phyloP scores from a whole-genome alignment of 306 rosid species.

The Rosa chinensis region DNA sequence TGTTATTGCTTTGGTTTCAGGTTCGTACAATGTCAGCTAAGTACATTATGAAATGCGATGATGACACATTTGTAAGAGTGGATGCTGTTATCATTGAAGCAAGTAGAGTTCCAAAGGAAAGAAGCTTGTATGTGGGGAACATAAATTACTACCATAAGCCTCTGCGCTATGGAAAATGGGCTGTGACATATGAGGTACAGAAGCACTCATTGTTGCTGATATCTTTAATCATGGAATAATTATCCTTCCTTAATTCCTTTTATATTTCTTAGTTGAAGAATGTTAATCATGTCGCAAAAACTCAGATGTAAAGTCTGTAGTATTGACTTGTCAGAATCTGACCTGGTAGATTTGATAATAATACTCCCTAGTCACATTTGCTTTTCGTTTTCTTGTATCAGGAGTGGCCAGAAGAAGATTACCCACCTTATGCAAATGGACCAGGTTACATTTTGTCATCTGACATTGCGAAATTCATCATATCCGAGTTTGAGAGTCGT shows the following conservation, averaged over 20 bases:
- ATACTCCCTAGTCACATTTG: constrained; percentile 13
- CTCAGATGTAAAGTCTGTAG: background rate
- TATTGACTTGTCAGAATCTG: background rate
- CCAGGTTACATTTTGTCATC: constrained; percentile 82
- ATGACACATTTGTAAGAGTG: constrained; percentile 87
- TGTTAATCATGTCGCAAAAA: background rate
- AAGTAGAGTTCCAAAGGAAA: constrained; percentile 40
- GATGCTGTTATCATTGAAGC: constrained; percentile 58
- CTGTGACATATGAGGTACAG: constrained; percentile 86
- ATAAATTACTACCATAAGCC: constrained; percentile 88
- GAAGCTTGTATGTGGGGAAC: constrained; percentile 85
- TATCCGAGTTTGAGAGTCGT: constrained; percentile 61
- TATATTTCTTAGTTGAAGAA: background rate
- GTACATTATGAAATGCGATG: constrained; percentile 94
- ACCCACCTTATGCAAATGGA: constrained; percentile 94
- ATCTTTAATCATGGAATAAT: background rate
- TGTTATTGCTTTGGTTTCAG: constrained; percentile 43
- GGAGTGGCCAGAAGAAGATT: constrained; percentile 92
- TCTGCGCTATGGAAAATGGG: constrained; percentile 95
- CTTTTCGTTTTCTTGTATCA: constrained; percentile 36
- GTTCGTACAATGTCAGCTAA: constrained; percentile 62
- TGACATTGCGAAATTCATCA: constrained; percentile 57
- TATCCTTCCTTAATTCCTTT: background rate
- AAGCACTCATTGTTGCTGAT: constrained; percentile 14
- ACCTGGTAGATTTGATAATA: background rate